Evolutionary conservation across 495 filamentous ascomycete genomes (phyloP).

Genomic region (Talaromyces liani): DNA sequence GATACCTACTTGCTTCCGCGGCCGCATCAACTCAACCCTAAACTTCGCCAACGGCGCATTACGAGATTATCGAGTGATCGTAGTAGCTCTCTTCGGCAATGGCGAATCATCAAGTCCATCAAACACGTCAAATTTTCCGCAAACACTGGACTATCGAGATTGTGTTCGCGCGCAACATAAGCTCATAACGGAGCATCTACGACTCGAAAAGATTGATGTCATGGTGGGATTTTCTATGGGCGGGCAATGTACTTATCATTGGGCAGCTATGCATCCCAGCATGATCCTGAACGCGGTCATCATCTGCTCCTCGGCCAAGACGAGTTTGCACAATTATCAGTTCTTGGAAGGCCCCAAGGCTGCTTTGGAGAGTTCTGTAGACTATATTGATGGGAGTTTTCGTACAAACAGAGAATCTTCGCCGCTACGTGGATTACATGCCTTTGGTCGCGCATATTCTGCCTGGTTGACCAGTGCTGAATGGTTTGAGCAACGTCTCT

Average conservation of each 20-base stretch:
- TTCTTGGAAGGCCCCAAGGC: slow-evolving; percentile 60
- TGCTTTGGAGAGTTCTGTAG: slow-evolving; percentile 33
- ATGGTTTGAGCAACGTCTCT: slow-evolving; percentile 54
- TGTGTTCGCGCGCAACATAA: slow-evolving; percentile 49
- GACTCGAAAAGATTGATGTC: slow-evolving; percentile 41
- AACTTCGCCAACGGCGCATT: slow-evolving; percentile 43
- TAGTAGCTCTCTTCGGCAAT: slow-evolving; percentile 59
- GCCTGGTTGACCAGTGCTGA: slow-evolving; percentile 60
- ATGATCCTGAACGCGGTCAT: slow-evolving; percentile 50
- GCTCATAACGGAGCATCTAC: slow-evolving; percentile 48
- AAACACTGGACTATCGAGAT: slow-evolving; percentile 51
- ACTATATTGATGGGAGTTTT: slow-evolving; percentile 35
- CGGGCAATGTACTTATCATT: slow-evolving; percentile 56
- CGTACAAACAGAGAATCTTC: slow-evolving; percentile 19
- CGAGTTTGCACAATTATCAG: slow-evolving; percentile 58
- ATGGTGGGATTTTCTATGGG: slow-evolving; percentile 61
- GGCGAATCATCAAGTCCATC: slow-evolving; percentile 59
- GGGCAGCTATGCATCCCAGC: slow-evolving; percentile 54
- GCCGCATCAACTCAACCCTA: slow-evolving; percentile 31
- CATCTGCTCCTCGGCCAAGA: slow-evolving; percentile 58
- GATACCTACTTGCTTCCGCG: slow-evolving; percentile 43
- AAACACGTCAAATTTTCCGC: slow-evolving; percentile 48
- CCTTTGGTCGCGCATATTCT: slow-evolving; percentile 57
- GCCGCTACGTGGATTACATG: slow-evolving; percentile 45
- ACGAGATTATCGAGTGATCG: slow-evolving; percentile 47